Evolutionary conservation across 2,329 filamentous ascomycete genomes (phyloP).

Genomic region (Penicillium sp.): DNA sequence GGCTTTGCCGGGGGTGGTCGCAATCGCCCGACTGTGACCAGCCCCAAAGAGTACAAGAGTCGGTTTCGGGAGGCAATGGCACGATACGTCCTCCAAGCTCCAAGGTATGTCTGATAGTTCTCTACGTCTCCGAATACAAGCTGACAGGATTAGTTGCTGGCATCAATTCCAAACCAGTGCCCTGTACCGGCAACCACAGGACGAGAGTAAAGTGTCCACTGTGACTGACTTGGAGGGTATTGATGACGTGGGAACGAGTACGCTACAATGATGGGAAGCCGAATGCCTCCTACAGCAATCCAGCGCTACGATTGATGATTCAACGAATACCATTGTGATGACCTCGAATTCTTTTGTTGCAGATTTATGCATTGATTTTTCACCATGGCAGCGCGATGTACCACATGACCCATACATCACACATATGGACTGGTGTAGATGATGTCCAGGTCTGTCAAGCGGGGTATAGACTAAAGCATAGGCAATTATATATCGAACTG

Average conservation of each 20-base stretch:
- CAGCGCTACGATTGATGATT: slow-evolving; percentile 21
- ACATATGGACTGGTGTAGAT: not conserved
- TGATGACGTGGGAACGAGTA: slow-evolving; percentile 12
- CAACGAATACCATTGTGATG: slow-evolving; percentile 12
- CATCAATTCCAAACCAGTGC: slow-evolving; percentile 40
- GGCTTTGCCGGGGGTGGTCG: slow-evolving; percentile 75
- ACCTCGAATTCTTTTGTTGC: not conserved
- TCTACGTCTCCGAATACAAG: slow-evolving; percentile 3
- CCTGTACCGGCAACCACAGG: slow-evolving; percentile 27
- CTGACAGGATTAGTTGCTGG: slow-evolving; percentile 41
- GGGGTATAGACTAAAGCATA: too few species aligned
- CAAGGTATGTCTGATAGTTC: slow-evolving; percentile 36
- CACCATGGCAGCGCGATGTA: too few species aligned
- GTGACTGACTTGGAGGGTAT: slow-evolving; percentile 20
- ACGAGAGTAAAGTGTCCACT: slow-evolving; percentile 23
- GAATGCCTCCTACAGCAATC: slow-evolving; percentile 1
- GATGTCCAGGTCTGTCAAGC: not conserved
- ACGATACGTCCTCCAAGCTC: slow-evolving; percentile 58
- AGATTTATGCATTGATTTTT: too few species aligned
- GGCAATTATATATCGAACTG: too few species aligned
- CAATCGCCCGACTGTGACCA: slow-evolving; percentile 86
- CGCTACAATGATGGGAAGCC: slow-evolving; percentile 6
- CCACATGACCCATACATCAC: not conserved
- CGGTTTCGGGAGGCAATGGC: slow-evolving; percentile 96
- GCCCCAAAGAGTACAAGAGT: slow-evolving; percentile 94